A percentile compares a stretch with the other conserved stretches of the same genome.
Conservation (phyloP, 2,329 filamentous ascomycete species). For the Ascochyta clinopodiicola region DNA sequence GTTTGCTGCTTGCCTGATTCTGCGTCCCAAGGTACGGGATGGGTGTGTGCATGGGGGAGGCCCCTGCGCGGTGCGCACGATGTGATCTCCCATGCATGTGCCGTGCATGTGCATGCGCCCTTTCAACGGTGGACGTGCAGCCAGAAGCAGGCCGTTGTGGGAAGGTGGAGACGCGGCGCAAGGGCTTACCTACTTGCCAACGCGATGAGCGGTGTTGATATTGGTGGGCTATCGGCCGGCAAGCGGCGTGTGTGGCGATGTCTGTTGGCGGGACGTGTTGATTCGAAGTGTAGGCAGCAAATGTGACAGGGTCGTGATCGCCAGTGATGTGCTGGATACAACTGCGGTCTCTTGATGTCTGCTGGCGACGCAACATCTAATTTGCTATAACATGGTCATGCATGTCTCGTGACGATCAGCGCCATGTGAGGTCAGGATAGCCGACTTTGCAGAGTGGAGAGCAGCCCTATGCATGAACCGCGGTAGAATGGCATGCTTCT, state of each 20-base stretch:
- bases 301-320: slow-evolving; percentile 1
- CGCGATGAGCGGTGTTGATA: slow-evolving; percentile 4
- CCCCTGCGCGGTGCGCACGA: slow-evolving; percentile 1
- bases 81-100: slow-evolving; percentile 16
- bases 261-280: not conserved
- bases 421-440: slow-evolving; percentile 13
- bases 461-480: slow-evolving; percentile 12
- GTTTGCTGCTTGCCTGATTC: not conserved
- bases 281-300: slow-evolving; percentile 2
- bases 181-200: slow-evolving; percentile 4
- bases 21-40: not conserved
- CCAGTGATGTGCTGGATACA: not conserved
- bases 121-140: slow-evolving; percentile 11
- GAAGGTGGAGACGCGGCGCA: slow-evolving; percentile 8
- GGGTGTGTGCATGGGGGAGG: slow-evolving; percentile 6
- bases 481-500: slow-evolving; percentile 18
- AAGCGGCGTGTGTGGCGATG: not conserved
- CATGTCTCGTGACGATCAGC: slow-evolving; percentile 5
- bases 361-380: slow-evolving; percentile 4
- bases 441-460: slow-evolving; percentile 7
- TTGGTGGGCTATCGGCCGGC: not conserved
- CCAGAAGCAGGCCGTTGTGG: slow-evolving; percentile 10
- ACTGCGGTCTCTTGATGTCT: slow-evolving; percentile 7
- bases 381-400: slow-evolving; percentile 7
- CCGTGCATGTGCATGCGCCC: slow-evolving; percentile 7